Conservation (phyloP, 345 rosid genomes). For the Salix brachista region DNA sequence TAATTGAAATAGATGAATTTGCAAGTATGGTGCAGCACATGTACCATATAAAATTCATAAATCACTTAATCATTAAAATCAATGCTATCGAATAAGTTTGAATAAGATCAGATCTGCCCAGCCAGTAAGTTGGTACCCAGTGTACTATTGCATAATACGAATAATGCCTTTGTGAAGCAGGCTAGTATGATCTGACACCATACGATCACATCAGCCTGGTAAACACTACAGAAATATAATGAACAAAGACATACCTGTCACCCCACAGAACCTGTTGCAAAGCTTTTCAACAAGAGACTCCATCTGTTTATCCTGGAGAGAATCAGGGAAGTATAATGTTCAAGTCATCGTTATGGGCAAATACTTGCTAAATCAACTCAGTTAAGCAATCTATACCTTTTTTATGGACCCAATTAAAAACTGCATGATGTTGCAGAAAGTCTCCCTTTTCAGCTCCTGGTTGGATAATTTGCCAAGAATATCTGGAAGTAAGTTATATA, state of each 20-base stretch:
- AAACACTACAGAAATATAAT: neutral
- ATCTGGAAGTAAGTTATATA: slow-evolving; percentile 94
- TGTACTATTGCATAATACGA: neutral
- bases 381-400: slow-evolving; percentile 50
- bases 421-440: slow-evolving; percentile 92
- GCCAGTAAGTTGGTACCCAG: neutral
- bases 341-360: neutral
- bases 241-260: slow-evolving; percentile 54
- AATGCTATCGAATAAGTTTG: neutral
- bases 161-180: neutral
- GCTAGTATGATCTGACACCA: neutral
- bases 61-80: neutral
- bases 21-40: neutral
- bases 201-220: neutral
- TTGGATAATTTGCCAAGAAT: slow-evolving; percentile 75
- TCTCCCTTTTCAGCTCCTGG: slow-evolving; percentile 67
- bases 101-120: neutral
- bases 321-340: slow-evolving; percentile 9
- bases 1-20: no score
- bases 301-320: slow-evolving; percentile 89
- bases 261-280: slow-evolving; percentile 92
- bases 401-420: slow-evolving; percentile 91
- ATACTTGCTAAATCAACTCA: slow-evolving; percentile 7
- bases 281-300: slow-evolving; percentile 97
- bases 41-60: neutral